These are phyloP conservation scores for Triticum monococcum DNA, from an alignment of 176 grass and related monocot species.

Conservation along the genomic window DNA sequence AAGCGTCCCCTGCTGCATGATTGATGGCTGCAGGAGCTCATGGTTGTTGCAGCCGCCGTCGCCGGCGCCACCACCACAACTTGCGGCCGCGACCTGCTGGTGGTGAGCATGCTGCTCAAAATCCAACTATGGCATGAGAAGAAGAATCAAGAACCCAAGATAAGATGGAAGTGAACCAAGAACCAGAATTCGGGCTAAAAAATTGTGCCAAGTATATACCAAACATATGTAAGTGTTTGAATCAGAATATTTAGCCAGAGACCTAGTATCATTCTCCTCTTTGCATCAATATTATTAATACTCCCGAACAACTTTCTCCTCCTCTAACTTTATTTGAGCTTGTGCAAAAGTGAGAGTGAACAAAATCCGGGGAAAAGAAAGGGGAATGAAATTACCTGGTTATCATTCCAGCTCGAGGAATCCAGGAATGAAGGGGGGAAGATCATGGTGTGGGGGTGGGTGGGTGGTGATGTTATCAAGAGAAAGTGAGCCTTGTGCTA, in stretches of 20 bases:
- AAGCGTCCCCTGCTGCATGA: constrained; percentile 33
- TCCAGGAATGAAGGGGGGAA: constrained; percentile 71
- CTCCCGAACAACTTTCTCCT: constrained; percentile 35
- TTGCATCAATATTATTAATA: constrained; percentile 17
- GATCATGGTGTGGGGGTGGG: constrained; percentile 60
- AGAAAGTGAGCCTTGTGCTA: constrained; percentile 27
- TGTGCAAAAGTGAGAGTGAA: constrained; percentile 44
- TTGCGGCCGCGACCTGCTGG: constrained; percentile 14
- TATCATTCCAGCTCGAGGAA: constrained; percentile 86
- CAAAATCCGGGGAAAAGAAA: constrained; percentile 48
- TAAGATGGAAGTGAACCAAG: constrained; percentile 6
- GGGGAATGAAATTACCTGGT: constrained; percentile 58
- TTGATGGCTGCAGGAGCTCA: constrained; percentile 47
- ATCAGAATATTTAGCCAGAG: constrained; percentile 43
- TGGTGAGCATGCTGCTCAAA: constrained; percentile 48
- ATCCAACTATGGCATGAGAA: constrained; percentile 11
- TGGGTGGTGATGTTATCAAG: constrained; percentile 4
- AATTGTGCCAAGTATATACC: constrained; percentile 33
- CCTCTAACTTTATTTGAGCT: constrained; percentile 26
- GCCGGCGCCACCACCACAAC: background rate
- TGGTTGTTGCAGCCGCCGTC: constrained; percentile 24
- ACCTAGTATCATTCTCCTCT: constrained; percentile 27
- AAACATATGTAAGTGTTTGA: constrained; percentile 1
- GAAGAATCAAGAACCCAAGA: constrained; percentile 12
- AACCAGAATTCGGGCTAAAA: background rate